Percentiles rank a stretch among this genome's conserved stretches.
Conservation (phyloP, 1,284 basidiomycete genomes). For the Ceratobasidium theobromae region DNA sequence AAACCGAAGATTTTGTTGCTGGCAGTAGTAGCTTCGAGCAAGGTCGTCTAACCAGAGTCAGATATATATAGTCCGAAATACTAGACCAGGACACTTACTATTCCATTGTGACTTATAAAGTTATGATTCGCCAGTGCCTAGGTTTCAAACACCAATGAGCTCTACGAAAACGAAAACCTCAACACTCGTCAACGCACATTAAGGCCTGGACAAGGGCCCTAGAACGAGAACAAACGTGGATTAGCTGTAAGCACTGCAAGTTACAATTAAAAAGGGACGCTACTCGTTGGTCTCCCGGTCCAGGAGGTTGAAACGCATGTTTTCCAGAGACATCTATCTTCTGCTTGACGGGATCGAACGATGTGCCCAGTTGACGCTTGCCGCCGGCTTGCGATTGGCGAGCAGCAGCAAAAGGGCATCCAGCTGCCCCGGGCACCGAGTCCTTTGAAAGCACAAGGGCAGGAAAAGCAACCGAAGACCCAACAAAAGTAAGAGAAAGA, state of each 20-base stretch:
- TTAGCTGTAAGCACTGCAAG: neutral
- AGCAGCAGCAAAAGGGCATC: conserved; percentile 13
- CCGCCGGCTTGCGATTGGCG: neutral
- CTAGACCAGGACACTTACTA: neutral
- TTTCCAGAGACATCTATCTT: conserved; percentile 7
- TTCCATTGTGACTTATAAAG: conserved; percentile 1
- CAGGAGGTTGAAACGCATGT: conserved; percentile 13
- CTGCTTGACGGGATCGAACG: conserved; percentile 14
- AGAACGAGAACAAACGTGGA: neutral
- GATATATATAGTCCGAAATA: too few species aligned
- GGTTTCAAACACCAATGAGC: neutral
- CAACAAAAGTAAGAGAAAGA: neutral
- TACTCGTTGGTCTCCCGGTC: conserved; percentile 6
- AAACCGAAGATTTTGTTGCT: conserved; percentile 13
- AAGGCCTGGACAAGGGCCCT: conserved; percentile 18
- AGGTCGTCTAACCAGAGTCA: neutral
- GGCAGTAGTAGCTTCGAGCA: neutral
- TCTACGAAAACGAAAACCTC: too few species aligned
- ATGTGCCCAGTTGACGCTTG: neutral
- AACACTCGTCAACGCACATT: neutral
- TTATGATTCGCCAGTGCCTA: conserved; percentile 22
- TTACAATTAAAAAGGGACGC: neutral
- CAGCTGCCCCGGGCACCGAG: neutral
- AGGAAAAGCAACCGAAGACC: conserved; percentile 11
- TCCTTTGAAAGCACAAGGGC: too few species aligned